phyloP scores from a whole-genome alignment of 768 basidiomycete species.

The Suillus tomentosus region DNA sequence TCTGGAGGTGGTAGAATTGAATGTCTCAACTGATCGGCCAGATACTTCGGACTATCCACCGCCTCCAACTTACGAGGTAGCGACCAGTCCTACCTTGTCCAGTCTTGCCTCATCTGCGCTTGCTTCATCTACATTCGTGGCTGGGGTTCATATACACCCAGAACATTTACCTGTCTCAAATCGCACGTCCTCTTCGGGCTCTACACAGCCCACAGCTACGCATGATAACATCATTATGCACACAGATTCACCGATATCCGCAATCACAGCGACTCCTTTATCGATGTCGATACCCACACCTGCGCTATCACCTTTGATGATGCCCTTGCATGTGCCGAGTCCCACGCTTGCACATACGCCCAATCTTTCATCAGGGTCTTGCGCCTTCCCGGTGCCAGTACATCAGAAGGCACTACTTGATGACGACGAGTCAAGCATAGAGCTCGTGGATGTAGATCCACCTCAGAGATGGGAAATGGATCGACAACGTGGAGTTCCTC shows the following conservation, averaged over 20 bases:
- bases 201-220: conserved; percentile 23
- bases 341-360: not conserved
- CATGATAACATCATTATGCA: conserved; percentile 22
- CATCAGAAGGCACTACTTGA: conserved; percentile 33
- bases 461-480: conserved; percentile 47
- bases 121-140: conserved; percentile 10
- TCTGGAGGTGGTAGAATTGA: conserved; percentile 7
- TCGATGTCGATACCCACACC: conserved; percentile 15
- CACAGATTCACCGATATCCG: conserved; percentile 23
- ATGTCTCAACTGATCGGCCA: conserved; percentile 30
- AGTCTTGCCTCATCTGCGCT: conserved; percentile 33
- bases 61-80: conserved; percentile 75
- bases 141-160: conserved; percentile 40
- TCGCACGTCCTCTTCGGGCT: conserved; percentile 28
- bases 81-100: conserved; percentile 47
- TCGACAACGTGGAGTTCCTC: conserved; percentile 42
- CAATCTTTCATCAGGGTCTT: conserved; percentile 13
- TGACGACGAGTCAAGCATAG: conserved; percentile 52
- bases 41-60: conserved; percentile 61
- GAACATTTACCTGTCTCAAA: conserved; percentile 26
- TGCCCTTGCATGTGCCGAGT: not conserved
- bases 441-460: conserved; percentile 52
- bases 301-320: conserved; percentile 12
- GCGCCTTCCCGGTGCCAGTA: conserved; percentile 15
- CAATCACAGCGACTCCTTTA: conserved; percentile 23